Evolutionary conservation across 805 yeast species (phyloP).

Genomic region (Monosporozyma solicola): DNA sequence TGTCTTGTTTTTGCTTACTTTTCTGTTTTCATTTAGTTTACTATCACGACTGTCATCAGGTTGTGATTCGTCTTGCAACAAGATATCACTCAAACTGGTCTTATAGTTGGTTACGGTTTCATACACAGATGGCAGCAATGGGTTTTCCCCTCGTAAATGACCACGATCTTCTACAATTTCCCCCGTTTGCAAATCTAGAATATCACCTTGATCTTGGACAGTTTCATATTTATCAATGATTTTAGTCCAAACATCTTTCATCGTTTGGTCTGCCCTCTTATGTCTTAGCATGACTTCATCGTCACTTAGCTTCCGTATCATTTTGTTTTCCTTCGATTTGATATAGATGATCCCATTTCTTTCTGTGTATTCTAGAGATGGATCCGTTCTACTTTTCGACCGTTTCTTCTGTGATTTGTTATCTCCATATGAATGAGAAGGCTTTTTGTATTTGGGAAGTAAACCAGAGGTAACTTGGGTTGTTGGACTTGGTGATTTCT

Average conservation of each 20-base stretch:
- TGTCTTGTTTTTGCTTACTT: not conserved
- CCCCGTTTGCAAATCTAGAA: conserved; percentile 58
- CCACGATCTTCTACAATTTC: conserved; percentile 58
- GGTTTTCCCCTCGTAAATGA: conserved; percentile 44
- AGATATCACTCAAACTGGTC: conserved; percentile 13
- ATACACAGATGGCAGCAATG: not conserved
- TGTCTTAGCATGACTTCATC: conserved; percentile 29
- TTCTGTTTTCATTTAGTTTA: not conserved
- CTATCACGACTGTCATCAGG: not conserved
- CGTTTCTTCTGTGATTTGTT: not conserved
- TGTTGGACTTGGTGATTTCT: not conserved
- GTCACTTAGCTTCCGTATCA: conserved; percentile 27
- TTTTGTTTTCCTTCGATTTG: conserved; percentile 25
- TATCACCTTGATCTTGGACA: conserved; percentile 48
- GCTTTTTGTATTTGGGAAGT: not conserved
- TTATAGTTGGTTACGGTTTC: conserved; percentile 15
- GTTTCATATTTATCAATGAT: conserved; percentile 47
- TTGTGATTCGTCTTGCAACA: not conserved
- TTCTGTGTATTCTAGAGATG: not conserved
- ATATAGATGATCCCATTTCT: conserved; percentile 19
- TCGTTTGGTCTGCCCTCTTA: conserved; percentile 28
- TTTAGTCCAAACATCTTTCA: conserved; percentile 39
- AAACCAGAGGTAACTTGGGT: not conserved
- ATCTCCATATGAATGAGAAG: not conserved
- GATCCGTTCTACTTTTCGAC: not conserved